phyloP scores from a whole-genome alignment of 805 yeast species.

The fission yeast (Schizosaccharomyces pombe) region DNA sequence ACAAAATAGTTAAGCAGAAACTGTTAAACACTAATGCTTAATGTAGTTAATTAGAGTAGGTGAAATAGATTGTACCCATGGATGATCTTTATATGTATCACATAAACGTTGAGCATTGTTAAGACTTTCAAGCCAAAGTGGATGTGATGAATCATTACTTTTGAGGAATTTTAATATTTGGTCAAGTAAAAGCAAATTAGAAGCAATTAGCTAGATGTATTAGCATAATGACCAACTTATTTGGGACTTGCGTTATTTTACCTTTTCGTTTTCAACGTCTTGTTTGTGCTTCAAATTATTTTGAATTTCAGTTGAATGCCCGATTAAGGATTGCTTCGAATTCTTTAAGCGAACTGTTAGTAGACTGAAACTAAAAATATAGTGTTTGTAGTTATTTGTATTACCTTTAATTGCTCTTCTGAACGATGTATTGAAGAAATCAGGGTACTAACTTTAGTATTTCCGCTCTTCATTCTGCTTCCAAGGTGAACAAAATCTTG shows the following conservation, averaged over 20 bases:
- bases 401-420: background rate
- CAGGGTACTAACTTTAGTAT: background rate
- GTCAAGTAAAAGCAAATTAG: background rate
- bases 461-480: background rate
- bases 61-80: background rate
- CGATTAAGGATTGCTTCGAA: no score
- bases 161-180: background rate
- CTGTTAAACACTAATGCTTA: no score
- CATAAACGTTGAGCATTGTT: background rate
- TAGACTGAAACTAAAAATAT: no score
- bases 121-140: background rate
- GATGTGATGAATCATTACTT: background rate
- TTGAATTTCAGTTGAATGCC: no score
- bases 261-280: background rate
- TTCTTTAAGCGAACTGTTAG: no score
- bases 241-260: background rate
- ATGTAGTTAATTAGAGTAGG: no score
- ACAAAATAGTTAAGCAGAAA: no score
- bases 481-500: background rate
- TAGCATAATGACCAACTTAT: background rate
- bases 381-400: background rate
- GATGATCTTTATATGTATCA: background rate
- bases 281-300: background rate
- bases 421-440: background rate
- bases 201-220: background rate